phyloP scores from a whole-genome alignment of 768 basidiomycete species.

The Kwoniella botswanensis region DNA sequence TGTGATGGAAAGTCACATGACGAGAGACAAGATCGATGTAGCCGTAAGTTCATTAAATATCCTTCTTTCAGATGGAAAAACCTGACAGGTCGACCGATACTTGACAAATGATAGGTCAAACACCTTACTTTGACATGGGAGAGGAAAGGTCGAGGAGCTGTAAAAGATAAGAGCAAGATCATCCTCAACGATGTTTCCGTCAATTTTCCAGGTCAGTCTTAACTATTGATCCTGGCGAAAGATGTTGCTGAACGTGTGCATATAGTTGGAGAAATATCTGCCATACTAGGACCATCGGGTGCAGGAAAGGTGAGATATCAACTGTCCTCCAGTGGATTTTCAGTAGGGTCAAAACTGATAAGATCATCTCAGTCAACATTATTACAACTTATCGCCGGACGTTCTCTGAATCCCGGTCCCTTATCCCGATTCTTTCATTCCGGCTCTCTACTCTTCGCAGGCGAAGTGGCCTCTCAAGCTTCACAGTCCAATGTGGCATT shows the following conservation, averaged over 20 bases:
- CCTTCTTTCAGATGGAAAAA: constrained; percentile 13
- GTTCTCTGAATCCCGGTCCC: constrained; percentile 51
- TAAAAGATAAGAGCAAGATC: constrained; percentile 39
- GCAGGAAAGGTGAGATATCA: constrained; percentile 18
- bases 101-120: constrained; percentile 18
- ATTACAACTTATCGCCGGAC: constrained; percentile 58
- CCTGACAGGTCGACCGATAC: background rate
- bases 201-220: constrained; percentile 51
- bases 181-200: constrained; percentile 58
- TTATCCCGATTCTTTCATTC: constrained; percentile 54
- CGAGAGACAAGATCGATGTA: constrained; percentile 55
- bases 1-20: constrained; percentile 51
- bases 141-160: constrained; percentile 28
- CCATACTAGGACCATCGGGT: constrained; percentile 51
- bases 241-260: background rate
- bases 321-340: background rate
- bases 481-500: constrained; percentile 56
- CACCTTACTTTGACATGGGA: constrained; percentile 41
- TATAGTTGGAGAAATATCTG: constrained; percentile 57
- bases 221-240: background rate
- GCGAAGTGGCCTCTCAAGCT: constrained; percentile 20
- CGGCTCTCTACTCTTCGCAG: constrained; percentile 57
- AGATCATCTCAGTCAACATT: constrained; percentile 56
- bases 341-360: constrained; percentile 44
- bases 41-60: constrained; percentile 37